Evolutionary conservation across 1,139 yeast genomes (phyloP).

Genomic region (Hyphopichia fennica): DNA sequence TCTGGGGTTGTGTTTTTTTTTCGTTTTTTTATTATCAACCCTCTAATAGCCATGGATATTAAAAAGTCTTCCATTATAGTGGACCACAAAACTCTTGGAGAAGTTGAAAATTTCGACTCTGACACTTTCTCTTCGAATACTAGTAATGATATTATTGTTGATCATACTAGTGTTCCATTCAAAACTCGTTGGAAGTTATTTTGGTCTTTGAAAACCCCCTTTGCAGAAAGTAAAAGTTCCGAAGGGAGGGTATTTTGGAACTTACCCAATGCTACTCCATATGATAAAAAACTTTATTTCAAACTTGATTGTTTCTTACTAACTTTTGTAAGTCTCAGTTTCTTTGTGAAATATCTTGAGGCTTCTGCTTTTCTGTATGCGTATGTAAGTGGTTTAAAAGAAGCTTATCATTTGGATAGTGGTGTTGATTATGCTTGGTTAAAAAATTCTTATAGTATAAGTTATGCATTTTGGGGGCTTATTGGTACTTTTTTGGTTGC

Average conservation of each 20-base stretch:
- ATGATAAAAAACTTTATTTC: conserved; percentile 1
- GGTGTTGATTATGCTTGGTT: neutral
- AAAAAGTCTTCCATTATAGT: no score
- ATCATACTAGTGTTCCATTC: neutral
- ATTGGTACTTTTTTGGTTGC: neutral
- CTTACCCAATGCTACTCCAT: neutral
- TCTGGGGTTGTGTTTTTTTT: no score
- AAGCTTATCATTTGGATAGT: neutral
- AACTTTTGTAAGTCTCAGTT: neutral
- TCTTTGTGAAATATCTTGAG: conserved; percentile 1
- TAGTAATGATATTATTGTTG: no score
- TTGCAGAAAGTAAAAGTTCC: neutral
- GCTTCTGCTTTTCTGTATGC: neutral
- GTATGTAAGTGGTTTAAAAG: neutral
- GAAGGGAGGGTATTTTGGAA: neutral
- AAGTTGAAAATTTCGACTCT: no score
- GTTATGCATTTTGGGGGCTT: neutral
- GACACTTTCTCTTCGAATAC: no score
- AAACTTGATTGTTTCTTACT: conserved; percentile 3
- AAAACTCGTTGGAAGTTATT: neutral
- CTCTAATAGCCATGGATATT: no score
- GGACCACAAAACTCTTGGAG: no score
- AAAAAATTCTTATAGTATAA: neutral
- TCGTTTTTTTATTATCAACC: no score
- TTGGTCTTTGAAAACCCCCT: neutral